Percentiles rank a stretch among this genome's conserved stretches.
phyloP scores from a whole-genome alignment of 2,329 filamentous ascomycete genomes.

The Aureobasidium lini region DNA sequence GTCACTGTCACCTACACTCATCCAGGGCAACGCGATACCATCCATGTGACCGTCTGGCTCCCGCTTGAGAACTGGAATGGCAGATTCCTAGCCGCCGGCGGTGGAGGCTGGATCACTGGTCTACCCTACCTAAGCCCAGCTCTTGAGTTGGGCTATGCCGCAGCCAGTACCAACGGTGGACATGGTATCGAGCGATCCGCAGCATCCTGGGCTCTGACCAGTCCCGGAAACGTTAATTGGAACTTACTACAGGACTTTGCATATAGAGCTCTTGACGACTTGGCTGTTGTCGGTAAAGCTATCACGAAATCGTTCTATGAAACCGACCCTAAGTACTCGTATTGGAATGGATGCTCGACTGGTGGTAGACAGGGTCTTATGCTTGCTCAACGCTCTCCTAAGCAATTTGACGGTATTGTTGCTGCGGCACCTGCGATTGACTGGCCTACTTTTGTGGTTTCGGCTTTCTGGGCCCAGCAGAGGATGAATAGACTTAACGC shows the following conservation, averaged over 20 bases:
- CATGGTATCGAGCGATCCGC: conserved; percentile 9
- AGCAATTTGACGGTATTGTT: conserved; percentile 34
- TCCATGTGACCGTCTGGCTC: conserved; percentile 29
- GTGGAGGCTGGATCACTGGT: conserved; percentile 29
- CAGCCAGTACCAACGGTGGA: conserved; percentile 24
- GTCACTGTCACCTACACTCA: conserved; percentile 34
- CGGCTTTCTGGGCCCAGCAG: conserved; percentile 20
- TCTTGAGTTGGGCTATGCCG: conserved; percentile 21
- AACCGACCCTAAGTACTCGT: conserved; percentile 27
- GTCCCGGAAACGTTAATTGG: conserved; percentile 28
- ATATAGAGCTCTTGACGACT: conserved; percentile 27
- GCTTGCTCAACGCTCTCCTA: conserved; percentile 32
- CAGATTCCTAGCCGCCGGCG: conserved; percentile 33
- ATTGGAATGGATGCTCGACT: conserved; percentile 32
- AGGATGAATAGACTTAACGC: conserved; percentile 16
- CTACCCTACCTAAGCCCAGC: conserved; percentile 14
- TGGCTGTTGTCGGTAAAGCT: conserved; percentile 27
- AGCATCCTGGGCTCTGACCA: conserved; percentile 20
- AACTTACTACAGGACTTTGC: conserved; percentile 29
- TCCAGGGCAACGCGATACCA: conserved; percentile 27
- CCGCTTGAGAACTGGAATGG: conserved; percentile 28
- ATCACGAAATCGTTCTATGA: conserved; percentile 28
- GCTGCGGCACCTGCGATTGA: conserved; percentile 34
- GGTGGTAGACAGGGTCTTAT: conserved; percentile 33
- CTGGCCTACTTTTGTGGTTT: conserved; percentile 25